Conservation (phyloP, 2,329 filamentous ascomycete genomes). For the Pseudohalonectria lignicola region DNA sequence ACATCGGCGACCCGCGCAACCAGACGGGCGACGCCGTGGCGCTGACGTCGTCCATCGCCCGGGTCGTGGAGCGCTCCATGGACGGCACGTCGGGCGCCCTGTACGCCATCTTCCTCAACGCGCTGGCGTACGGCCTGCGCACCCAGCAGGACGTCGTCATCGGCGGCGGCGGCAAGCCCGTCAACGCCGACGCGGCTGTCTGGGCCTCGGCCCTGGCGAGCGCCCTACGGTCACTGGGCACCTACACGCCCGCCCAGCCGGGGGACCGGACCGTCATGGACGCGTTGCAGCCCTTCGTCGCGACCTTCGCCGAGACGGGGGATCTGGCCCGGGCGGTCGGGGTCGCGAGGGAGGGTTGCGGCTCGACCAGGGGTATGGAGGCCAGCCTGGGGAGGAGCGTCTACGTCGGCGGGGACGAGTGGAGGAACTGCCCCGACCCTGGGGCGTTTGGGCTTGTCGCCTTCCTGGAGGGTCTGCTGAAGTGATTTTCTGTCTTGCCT, state of each 20-base stretch:
- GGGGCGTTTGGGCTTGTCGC: constrained; percentile 59
- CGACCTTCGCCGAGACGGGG: constrained; percentile 44
- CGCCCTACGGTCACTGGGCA: constrained; percentile 59
- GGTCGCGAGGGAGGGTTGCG: constrained; percentile 65
- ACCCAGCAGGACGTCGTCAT: constrained; percentile 15
- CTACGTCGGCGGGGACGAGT: constrained; percentile 69
- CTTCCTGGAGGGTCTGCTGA: not conserved
- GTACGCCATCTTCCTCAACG: constrained; percentile 77
- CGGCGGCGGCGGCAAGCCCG: constrained; percentile 19
- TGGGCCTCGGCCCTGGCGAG: constrained; percentile 58
- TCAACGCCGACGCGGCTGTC: constrained; percentile 22
- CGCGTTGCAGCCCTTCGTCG: constrained; percentile 37
- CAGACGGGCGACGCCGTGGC: constrained; percentile 61
- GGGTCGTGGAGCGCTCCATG: constrained; percentile 49
- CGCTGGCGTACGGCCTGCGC: constrained; percentile 54
- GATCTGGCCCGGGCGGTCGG: constrained; percentile 63
- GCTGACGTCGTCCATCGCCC: constrained; percentile 55
- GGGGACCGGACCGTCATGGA: constrained; percentile 49
- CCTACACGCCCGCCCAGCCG: constrained; percentile 44
- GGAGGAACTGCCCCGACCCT: constrained; percentile 55
- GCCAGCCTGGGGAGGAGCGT: constrained; percentile 77
- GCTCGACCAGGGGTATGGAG: constrained; percentile 84
- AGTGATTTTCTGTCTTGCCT: too few relatives aligned
- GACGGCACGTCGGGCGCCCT: constrained; percentile 49
- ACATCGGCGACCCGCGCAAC: too few relatives aligned